Evolutionary conservation across 225 moss, liverwort and hornwort genomes (phyloP), one percentile per base, ranked within the genome.

Genomic region (Ulota crispa): DNA sequence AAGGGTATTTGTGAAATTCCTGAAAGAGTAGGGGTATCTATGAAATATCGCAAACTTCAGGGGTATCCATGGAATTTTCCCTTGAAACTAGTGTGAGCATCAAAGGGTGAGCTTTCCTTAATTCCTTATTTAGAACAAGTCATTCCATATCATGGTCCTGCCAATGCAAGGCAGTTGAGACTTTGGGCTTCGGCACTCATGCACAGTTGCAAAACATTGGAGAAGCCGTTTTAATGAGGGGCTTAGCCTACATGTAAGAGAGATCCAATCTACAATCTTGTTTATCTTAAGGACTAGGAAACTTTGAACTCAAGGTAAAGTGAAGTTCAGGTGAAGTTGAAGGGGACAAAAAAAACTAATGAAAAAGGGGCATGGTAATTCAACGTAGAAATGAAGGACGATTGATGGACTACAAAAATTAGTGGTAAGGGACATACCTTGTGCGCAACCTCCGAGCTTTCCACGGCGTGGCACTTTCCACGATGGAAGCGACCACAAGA

Each of bases 401-500:
- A 66, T 12, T 37, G 26, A 78, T 7, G 54, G 26, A 78, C 19
- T 16, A 23, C 9, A 31, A 85, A 39, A 75, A 47, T n/a, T 34
- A 13, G 45, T 0, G 9, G 75, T 20, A 42, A 13, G 34, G 45
- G 65, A 41, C 28, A 2, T 81, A 98, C 98, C 95, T 93, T 91
- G 13, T 83, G 89, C 69, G 95, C 87, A 65, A 89, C 86, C 67
- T 87, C 85, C 55, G 50, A 50, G 79, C 92, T 96, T 69, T 80
- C 65, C 30, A 66, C 28, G 63, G 90, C 82, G 78, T 96, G 95
- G 37, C 95, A 95, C 39, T 76, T 65, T 52, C 98, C 98, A 47
- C 65, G 70, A 37, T 80, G 80, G 80, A 94, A 96, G 65, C 75
- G 87, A 67, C 91, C 88, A 82, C 98, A 99, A 31, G 83, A 88